Evolutionary conservation across 208 protist genomes (phyloP), one percentile per base, ranked within the genome.

Genomic region (Leishmania turanica): DNA sequence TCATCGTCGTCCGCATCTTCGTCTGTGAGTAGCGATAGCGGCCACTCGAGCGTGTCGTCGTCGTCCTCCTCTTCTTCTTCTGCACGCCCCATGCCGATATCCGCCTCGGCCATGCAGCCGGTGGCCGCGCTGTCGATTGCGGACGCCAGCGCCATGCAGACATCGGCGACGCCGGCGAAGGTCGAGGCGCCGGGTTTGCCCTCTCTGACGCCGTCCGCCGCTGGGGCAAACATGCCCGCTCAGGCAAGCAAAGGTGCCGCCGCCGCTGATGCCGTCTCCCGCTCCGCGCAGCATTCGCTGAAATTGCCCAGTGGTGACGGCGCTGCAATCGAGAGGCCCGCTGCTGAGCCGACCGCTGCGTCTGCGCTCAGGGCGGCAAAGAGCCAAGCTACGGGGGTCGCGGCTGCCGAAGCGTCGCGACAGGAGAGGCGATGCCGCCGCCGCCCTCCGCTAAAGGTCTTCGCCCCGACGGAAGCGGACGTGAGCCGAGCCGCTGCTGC

Each of bases 401-500:
- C 66, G 13, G 42, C 75, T 7, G 77, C 34, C 1, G 34, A 51
- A 27, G 77, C 42, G 62, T 69, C 42, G 34, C 34, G 17, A 37
- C 53, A 21, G 54, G 21, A 47, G 11, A 49, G 1, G 13, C 53
- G 19, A 53, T 70, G 65, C 64, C 76, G 45, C 64, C 24, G 45
- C 65, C 3, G 68, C 9, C 13, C 76, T 31, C 11, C 45, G n/a
- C 64, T 74, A 15, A 73, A 71, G 31, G 21, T 75, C 40, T 86
- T 86, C 21, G 58, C 71, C 1, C 78, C 83, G 9, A 76, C 87
- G 9, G 85, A 84, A 54, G 73, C 75, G 80, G 89, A 89, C n/a
- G 65, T 94, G 27, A 58, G 77, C 17, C 70, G 81, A 27, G 88
- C 91, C 8, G 84, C 91, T 0, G 89, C 92, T 24, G 91, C 92